Evolutionary conservation across 352 stramenopile species (phyloP).

Genomic region (Globisporangium okanoganense): DNA sequence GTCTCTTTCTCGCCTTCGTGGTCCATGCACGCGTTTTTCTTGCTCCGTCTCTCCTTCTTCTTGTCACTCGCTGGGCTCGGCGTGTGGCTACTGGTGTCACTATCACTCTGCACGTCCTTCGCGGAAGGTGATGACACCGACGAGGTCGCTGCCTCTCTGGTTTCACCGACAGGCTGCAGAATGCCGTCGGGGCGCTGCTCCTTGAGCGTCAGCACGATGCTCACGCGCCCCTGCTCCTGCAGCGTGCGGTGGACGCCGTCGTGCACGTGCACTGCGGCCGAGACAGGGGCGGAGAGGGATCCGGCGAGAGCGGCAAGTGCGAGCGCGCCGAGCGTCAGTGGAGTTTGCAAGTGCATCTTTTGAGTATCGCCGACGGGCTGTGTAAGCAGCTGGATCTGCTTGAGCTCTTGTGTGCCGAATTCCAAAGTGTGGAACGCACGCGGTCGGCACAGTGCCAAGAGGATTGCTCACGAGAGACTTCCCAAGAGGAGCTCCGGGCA

Average conservation of each 20-base stretch:
- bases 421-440: neutral
- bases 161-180: conserved; percentile 3
- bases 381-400: neutral
- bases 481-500: neutral
- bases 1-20: conserved; percentile 1
- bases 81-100: neutral
- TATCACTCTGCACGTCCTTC: conserved; percentile 11
- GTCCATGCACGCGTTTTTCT: conserved; percentile 9
- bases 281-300: neutral
- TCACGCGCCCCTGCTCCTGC: conserved; percentile 17
- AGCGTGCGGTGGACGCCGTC: conserved; percentile 16
- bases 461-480: neutral
- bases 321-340: conserved; percentile 5
- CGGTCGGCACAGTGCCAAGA: neutral
- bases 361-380: neutral
- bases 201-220: conserved; percentile 33
- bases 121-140: neutral
- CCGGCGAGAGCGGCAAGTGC: conserved; percentile 1
- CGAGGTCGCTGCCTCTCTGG: neutral
- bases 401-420: neutral
- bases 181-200: conserved; percentile 20
- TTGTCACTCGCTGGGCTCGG: neutral
- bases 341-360: conserved; percentile 4
- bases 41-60: neutral
- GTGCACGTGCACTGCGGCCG: conserved; percentile 12